Percentiles rank a stretch among this genome's conserved stretches.
Conservation (phyloP, 2,329 filamentous ascomycete genomes). For the Cercospora sesami region DNA sequence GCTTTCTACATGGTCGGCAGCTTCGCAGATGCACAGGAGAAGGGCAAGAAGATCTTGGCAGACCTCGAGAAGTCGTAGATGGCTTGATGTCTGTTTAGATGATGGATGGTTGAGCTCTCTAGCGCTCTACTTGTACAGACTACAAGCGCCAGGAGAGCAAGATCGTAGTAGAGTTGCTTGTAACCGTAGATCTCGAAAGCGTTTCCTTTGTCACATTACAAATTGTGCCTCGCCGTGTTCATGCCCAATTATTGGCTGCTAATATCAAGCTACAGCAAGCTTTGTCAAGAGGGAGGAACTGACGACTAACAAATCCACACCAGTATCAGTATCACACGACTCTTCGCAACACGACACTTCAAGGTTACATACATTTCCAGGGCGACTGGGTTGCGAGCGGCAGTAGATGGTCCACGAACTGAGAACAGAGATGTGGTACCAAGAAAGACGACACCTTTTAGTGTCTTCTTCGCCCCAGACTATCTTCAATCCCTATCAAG, state of each 20-base stretch:
- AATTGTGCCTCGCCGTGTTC: background rate
- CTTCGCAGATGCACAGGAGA: constrained; percentile 85
- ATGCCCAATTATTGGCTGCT: background rate
- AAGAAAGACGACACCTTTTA: background rate
- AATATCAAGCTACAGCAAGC: background rate
- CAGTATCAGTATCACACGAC: background rate
- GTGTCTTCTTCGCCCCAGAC: background rate
- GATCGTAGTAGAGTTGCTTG: constrained; percentile 26
- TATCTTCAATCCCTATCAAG: background rate
- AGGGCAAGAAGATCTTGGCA: constrained; percentile 99
- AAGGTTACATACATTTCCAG: background rate
- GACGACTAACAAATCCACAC: background rate
- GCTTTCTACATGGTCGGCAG: constrained; percentile 98
- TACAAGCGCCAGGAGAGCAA: constrained; percentile 32
- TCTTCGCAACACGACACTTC: background rate
- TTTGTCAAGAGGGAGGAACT: background rate
- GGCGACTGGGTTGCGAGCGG: background rate
- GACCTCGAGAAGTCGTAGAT: constrained; percentile 66
- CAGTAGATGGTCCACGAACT: background rate
- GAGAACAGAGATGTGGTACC: background rate
- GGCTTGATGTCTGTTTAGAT: constrained; percentile 17
- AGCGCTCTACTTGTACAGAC: constrained; percentile 32
- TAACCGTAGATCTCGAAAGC: constrained; percentile 34
- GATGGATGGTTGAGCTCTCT: constrained; percentile 26
- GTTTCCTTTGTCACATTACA: constrained; percentile 28